Base-by-base conservation (phyloP, 192 early-diverging fungal species). In the Phlyctochytrium bullatum region DNA sequence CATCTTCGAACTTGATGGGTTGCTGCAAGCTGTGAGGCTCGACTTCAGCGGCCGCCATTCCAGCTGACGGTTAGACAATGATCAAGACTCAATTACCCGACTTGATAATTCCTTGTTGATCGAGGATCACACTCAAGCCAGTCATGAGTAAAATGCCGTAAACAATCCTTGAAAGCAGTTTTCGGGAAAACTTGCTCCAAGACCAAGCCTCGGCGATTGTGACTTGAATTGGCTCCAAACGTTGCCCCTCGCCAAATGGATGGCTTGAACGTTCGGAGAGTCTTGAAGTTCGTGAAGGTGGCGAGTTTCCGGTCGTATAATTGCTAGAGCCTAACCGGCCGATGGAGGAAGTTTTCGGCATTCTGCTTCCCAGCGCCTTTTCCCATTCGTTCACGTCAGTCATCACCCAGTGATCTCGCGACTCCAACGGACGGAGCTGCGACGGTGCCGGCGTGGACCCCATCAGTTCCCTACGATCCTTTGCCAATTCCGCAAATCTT, bases 1-100 rank as follows among this genome's bases (percentile, higher is more conserved):
- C 97, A 67, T 98, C 97, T 1, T 89, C 80, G 69, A 98, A 97
- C 62, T 85, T 92, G 57, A 94, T 90, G 27, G 82, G 74, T 52
- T 86, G 85, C 54, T 82, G 75, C 30, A 60, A 2, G n/a, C 59
- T 69, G 33, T 67, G 71, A 2, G 83, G 79, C 63, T 85, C 81
- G 28, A 85, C 74, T 51, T 82, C 83, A 2, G 65, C 62, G 14
- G 54, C 65, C 27, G 53, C 57, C 68, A 81, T 81, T 10, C 75
- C 81, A 67, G 35, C 36, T 62, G 62, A n/a, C 28, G 3, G 29
- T n/a, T 20, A 28, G 34, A 36, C 60, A 23, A 25, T 25, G 29
- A 65, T 24, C 0, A 28, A 14, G 17, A n/a, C 2, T 0, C 59
- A 16, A n/a, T 4, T 71, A 73, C 83, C 83, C 27, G 66, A 68